Percentiles rank a stretch among this genome's conserved stretches.
phyloP scores from a whole-genome alignment of 2,329 filamentous ascomycete genomes.

The Colletotrichum magnum region DNA sequence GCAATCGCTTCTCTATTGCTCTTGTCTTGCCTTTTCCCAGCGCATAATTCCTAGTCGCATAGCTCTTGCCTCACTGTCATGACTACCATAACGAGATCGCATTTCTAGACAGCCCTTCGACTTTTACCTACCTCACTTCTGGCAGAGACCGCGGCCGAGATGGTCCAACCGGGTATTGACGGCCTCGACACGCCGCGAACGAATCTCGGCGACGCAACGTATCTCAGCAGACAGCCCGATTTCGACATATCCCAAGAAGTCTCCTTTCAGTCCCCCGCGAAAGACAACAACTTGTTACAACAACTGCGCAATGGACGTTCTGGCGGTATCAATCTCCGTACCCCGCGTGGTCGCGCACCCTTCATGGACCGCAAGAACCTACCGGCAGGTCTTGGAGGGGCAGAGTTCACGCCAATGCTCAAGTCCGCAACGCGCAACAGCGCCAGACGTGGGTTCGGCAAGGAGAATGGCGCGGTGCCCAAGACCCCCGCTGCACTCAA shows the following conservation, averaged over 20 bases:
- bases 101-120: slow-evolving; percentile 29
- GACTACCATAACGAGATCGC: slow-evolving; percentile 23
- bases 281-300: slow-evolving; percentile 82
- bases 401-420: slow-evolving; percentile 94
- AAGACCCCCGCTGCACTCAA: slow-evolving; percentile 77
- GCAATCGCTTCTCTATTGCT: slow-evolving; percentile 4
- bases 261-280: slow-evolving; percentile 84
- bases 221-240: slow-evolving; percentile 77
- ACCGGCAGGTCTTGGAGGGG: slow-evolving; percentile 73
- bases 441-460: slow-evolving; percentile 72
- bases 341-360: slow-evolving; percentile 81
- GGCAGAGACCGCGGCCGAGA: slow-evolving; percentile 54
- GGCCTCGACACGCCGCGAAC: slow-evolving; percentile 89
- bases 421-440: slow-evolving; percentile 83
- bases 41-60: slow-evolving; percentile 8
- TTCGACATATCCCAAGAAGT: slow-evolving; percentile 90
- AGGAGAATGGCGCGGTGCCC: slow-evolving; percentile 71
- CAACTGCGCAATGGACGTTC: slow-evolving; percentile 78
- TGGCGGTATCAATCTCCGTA: slow-evolving; percentile 73
- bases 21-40: slow-evolving; percentile 9
- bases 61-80: slow-evolving; percentile 23
- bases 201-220: slow-evolving; percentile 87
- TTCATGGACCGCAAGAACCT: slow-evolving; percentile 81
- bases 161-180: slow-evolving; percentile 75
- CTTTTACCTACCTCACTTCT: slow-evolving; percentile 10